A percentile compares a stretch with the other conserved stretches of the same genome.
These are phyloP conservation scores for Phytophthora sp. DNA, from an alignment of 352 stramenopile genomes.

Conservation along the genomic window DNA sequence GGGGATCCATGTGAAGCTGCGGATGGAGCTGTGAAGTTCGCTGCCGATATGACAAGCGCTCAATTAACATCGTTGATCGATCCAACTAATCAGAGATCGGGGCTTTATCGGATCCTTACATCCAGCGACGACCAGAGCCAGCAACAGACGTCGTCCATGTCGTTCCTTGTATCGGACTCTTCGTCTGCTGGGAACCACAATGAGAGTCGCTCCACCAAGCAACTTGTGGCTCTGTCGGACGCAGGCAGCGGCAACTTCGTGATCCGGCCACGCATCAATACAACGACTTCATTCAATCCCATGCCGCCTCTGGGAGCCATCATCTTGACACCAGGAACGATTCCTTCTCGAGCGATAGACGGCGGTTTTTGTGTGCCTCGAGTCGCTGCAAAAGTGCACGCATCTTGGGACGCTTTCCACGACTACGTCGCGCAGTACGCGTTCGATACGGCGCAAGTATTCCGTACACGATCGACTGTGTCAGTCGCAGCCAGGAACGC, in stretches of 20 bases:
- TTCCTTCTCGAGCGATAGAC: conserved; percentile 36
- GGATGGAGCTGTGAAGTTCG: neutral
- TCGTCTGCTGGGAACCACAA: neutral
- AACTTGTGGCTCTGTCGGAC: conserved; percentile 20
- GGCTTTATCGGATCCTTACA: conserved; percentile 24
- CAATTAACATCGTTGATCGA: conserved; percentile 31
- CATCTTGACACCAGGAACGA: conserved; percentile 41
- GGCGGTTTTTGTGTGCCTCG: conserved; percentile 41
- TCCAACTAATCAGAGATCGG: conserved; percentile 24
- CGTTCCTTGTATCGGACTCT: conserved; percentile 17
- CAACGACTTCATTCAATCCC: neutral
- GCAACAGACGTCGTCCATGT: conserved; percentile 29
- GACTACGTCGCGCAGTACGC: conserved; percentile 63
- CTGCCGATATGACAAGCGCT: conserved; percentile 11
- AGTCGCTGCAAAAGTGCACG: conserved; percentile 54
- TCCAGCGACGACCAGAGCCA: conserved; percentile 22
- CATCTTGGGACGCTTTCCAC: conserved; percentile 69
- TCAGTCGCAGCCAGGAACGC: conserved; percentile 64
- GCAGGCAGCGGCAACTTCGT: conserved; percentile 16
- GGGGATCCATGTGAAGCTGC: conserved; percentile 11
- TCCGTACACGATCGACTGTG: conserved; percentile 77
- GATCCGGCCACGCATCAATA: conserved; percentile 19
- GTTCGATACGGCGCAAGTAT: conserved; percentile 63
- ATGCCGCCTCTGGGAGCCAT: conserved; percentile 32
- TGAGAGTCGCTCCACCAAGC: conserved; percentile 3